These are phyloP conservation scores for Collariella sp. DNA, from an alignment of 495 filamentous ascomycete species.

Conservation along the genomic window DNA sequence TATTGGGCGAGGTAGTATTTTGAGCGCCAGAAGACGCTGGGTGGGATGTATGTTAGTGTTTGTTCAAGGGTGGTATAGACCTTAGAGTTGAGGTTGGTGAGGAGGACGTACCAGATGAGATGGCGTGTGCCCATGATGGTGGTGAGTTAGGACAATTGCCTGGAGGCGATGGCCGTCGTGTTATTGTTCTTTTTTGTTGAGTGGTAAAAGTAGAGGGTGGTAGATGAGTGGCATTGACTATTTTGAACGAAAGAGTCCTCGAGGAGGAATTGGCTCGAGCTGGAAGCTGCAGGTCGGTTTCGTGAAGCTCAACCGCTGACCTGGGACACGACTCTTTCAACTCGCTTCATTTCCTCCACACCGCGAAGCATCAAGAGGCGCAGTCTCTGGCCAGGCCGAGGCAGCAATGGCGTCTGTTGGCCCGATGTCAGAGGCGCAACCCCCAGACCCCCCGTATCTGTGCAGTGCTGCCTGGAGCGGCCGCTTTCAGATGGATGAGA, in stretches of 20 bases:
- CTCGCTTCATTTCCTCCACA: too few species aligned
- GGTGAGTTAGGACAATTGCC: not conserved
- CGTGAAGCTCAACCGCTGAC: too few species aligned
- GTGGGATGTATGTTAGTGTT: not conserved
- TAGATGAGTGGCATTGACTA: too few species aligned
- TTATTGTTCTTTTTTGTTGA: not conserved
- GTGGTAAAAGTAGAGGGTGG: too few species aligned
- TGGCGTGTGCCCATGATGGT: conserved; percentile 11
- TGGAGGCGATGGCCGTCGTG: not conserved
- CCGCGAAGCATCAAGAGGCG: too few species aligned
- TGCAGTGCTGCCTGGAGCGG: conserved; percentile 4
- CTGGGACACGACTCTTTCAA: too few species aligned
- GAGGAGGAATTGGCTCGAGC: too few species aligned
- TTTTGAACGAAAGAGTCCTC: too few species aligned
- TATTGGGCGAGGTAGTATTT: conserved; percentile 13
- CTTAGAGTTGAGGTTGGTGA: not conserved
- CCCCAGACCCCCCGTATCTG: too few species aligned
- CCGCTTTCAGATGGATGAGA: not conserved
- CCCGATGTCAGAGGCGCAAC: not conserved
- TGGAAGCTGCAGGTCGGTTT: too few species aligned
- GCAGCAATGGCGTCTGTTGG: not conserved
- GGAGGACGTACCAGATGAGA: conserved; percentile 5
- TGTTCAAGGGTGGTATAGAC: not conserved
- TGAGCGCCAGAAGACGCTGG: conserved; percentile 12
- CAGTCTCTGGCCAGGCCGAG: too few species aligned